phyloP scores from a whole-genome alignment of 2,329 filamentous ascomycete genomes.

The Diplodia mutila region DNA sequence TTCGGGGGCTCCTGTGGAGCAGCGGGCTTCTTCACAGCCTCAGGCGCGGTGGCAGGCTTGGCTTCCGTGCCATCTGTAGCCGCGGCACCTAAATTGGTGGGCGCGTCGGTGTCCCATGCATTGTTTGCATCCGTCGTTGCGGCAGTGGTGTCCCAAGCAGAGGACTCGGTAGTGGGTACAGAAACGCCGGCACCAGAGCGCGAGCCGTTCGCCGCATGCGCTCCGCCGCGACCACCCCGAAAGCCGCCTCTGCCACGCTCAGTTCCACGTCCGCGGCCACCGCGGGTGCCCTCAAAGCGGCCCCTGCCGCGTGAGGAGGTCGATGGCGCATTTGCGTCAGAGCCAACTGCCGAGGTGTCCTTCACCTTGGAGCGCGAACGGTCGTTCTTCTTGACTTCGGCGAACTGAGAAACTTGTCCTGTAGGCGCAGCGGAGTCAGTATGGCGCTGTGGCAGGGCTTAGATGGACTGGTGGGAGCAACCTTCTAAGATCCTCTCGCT shows the following conservation, averaged over 20 bases:
- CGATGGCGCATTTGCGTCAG: conserved; percentile 41
- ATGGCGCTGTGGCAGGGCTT: conserved; percentile 29
- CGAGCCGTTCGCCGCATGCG: conserved; percentile 65
- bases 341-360: conserved; percentile 61
- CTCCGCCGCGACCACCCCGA: conserved; percentile 65
- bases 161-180: conserved; percentile 71
- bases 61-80: conserved; percentile 40
- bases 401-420: conserved; percentile 83
- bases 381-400: conserved; percentile 80
- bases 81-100: conserved; percentile 37
- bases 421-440: conserved; percentile 29
- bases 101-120: conserved; percentile 32
- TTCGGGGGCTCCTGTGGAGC: conserved; percentile 45
- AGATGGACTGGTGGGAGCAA: conserved; percentile 39
- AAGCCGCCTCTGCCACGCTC: conserved; percentile 58
- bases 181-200: conserved; percentile 56
- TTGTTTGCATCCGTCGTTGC: conserved; percentile 35
- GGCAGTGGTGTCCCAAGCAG: conserved; percentile 59
- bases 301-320: conserved; percentile 18
- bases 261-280: conserved; percentile 61
- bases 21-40: conserved; percentile 40
- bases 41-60: conserved; percentile 36
- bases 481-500: conserved; percentile 81
- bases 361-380: conserved; percentile 72
- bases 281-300: conserved; percentile 51